Conservation (phyloP, 495 filamentous ascomycete species). For the Chaetomidium leptoderma region DNA sequence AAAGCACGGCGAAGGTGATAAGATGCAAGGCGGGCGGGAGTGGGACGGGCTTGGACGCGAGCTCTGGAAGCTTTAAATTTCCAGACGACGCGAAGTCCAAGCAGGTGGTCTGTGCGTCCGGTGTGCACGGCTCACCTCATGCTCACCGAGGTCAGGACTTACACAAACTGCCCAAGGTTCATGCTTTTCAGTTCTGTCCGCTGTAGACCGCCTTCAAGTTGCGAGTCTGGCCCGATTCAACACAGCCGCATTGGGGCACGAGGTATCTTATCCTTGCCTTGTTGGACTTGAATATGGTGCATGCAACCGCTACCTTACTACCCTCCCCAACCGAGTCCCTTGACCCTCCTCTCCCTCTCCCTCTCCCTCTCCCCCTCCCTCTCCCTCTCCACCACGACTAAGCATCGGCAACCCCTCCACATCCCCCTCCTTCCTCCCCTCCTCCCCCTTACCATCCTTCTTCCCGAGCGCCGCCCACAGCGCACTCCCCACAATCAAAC, state of each 20-base stretch:
- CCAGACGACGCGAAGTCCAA: slow-evolving; percentile 11
- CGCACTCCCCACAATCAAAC: slow-evolving; percentile 74
- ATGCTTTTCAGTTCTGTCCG: too few species aligned
- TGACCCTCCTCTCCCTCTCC: slow-evolving; percentile 14
- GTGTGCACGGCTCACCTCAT: slow-evolving; percentile 5
- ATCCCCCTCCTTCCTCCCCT: slow-evolving; percentile 11
- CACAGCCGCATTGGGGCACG: too few species aligned
- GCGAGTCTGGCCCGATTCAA: too few species aligned
- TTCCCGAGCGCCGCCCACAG: slow-evolving; percentile 68
- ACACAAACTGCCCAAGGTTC: too few species aligned
- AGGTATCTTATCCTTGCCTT: too few species aligned
- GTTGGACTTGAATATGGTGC: too few species aligned
- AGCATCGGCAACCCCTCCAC: slow-evolving; percentile 3
- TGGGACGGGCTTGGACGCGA: neutral
- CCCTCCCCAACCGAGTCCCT: slow-evolving; percentile 4
- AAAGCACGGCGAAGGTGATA: neutral
- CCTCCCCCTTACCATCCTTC: slow-evolving; percentile 19
- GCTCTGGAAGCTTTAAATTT: slow-evolving; percentile 31
- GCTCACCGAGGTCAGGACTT: neutral
- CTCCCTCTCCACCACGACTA: neutral
- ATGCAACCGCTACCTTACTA: slow-evolving; percentile 2
- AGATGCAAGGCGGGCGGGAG: neutral
- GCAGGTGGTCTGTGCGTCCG: slow-evolving; percentile 17
- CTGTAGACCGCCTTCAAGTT: too few species aligned
- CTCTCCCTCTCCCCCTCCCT: slow-evolving; percentile 21